A percentile compares a stretch with the other conserved stretches of the same genome.
Evolutionary conservation across 2,329 filamentous ascomycete species (phyloP).

Genomic region (Teratosphaeria gauchensis): DNA sequence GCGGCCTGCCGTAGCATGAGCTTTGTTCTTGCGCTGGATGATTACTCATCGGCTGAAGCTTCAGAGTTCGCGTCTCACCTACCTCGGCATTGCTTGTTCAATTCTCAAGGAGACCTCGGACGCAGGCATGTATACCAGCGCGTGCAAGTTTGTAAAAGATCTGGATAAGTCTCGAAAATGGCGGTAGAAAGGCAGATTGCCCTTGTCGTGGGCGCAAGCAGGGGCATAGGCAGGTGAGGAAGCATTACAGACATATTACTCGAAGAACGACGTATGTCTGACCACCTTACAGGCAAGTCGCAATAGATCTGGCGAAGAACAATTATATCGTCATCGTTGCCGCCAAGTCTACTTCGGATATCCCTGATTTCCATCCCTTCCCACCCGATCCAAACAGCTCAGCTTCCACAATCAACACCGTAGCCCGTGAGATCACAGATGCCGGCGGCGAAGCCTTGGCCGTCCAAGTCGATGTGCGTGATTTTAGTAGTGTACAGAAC

Average conservation of each 20-base stretch:
- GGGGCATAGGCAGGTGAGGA: slow-evolving; percentile 38
- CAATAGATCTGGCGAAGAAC: slow-evolving; percentile 62
- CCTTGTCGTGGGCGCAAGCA: slow-evolving; percentile 21
- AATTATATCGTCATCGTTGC: slow-evolving; percentile 71
- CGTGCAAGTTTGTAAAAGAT: background rate
- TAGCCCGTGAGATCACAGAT: slow-evolving; percentile 61
- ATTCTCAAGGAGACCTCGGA: background rate
- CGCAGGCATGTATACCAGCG: background rate
- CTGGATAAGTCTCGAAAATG: slow-evolving; percentile 2
- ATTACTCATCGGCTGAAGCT: background rate
- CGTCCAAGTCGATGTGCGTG: slow-evolving; percentile 60
- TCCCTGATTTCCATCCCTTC: slow-evolving; percentile 47
- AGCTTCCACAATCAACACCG: slow-evolving; percentile 69
- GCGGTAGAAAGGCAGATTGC: slow-evolving; percentile 12
- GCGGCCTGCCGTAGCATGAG: too few species aligned
- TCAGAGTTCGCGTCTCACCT: background rate
- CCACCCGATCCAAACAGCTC: slow-evolving; percentile 68
- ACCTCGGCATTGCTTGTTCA: background rate
- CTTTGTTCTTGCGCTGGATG: background rate
- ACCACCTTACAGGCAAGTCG: slow-evolving; percentile 57
- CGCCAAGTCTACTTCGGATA: slow-evolving; percentile 64
- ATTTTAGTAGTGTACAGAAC: slow-evolving; percentile 49
- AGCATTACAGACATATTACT: background rate
- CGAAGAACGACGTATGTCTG: background rate
- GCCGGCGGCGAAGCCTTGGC: slow-evolving; percentile 56